Conservation (phyloP, 805 yeast genomes). For the Teunomyces cretensis region DNA sequence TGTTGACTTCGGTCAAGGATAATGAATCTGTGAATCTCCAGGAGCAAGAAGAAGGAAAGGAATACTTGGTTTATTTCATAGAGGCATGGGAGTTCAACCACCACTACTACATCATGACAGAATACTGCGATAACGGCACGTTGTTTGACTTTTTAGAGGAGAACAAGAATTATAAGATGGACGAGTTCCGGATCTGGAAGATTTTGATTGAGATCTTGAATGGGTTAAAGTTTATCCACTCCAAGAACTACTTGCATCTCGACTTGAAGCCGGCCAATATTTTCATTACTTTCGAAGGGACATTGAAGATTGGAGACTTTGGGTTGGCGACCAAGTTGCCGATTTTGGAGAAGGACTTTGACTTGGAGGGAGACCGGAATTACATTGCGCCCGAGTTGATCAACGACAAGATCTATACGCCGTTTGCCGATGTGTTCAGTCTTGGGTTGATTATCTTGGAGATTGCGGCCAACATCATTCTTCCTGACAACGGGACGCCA, state of each 20-base stretch:
- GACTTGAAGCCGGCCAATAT: constrained; percentile 96
- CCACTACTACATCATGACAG: constrained; percentile 87
- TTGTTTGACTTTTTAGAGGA: constrained; percentile 77
- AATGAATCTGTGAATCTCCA: constrained; percentile 28
- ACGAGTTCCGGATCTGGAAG: constrained; percentile 98
- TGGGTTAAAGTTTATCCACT: constrained; percentile 81
- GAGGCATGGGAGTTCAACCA: constrained; percentile 84
- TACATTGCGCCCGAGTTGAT: constrained; percentile 97
- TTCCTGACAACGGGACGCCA: constrained; percentile 94
- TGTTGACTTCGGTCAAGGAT: constrained; percentile 38
- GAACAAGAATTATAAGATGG: constrained; percentile 71
- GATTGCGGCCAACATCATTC: constrained; percentile 89
- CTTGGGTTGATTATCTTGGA: constrained; percentile 91
- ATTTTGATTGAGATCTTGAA: constrained; percentile 78
- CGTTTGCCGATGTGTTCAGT: constrained; percentile 94
- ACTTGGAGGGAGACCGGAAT: constrained; percentile 95
- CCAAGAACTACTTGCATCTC: constrained; percentile 70
- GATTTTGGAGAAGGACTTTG: constrained; percentile 61
- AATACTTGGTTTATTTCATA: constrained; percentile 72
- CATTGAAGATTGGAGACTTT: constrained; percentile 92
- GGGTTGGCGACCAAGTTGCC: constrained; percentile 90
- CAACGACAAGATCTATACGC: constrained; percentile 76
- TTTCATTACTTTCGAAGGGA: constrained; percentile 91
- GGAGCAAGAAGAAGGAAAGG: constrained; percentile 62
- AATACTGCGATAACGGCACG: constrained; percentile 92